Evolutionary conservation across 2,329 filamentous ascomycete genomes (phyloP).

Genomic region (Ceratocystis smalleyi): DNA sequence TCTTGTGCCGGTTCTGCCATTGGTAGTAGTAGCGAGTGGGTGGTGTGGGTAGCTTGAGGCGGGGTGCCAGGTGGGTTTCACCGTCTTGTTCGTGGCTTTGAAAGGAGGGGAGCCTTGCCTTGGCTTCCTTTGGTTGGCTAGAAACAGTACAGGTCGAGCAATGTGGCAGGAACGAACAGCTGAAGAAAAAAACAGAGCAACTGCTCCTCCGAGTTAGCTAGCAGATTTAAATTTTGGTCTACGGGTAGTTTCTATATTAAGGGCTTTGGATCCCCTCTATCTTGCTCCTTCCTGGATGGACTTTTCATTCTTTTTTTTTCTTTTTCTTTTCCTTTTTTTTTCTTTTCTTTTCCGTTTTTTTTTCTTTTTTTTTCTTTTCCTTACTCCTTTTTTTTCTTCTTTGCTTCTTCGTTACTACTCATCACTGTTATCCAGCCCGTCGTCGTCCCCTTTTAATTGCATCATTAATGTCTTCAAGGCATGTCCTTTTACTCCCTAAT

Average conservation of each 20-base stretch:
- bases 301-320: slow-evolving; percentile 4
- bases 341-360: neutral
- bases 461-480: neutral
- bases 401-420: neutral
- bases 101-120: neutral
- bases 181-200: neutral
- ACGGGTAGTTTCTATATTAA: slow-evolving; percentile 1
- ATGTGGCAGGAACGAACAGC: neutral
- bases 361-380: neutral
- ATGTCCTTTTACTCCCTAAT: neutral
- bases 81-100: neutral
- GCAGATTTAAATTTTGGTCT: neutral
- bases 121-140: neutral
- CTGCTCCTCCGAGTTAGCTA: neutral
- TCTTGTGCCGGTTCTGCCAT: too few relatives aligned
- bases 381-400: neutral
- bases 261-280: neutral
- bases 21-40: too few relatives aligned
- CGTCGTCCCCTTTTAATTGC: neutral
- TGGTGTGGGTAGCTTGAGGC: neutral
- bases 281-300: neutral
- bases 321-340: neutral
- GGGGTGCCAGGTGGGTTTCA: neutral
- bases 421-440: neutral
- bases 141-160: neutral